phyloP scores from a whole-genome alignment of 2,329 filamentous ascomycete species.

The Onygena corvina region DNA sequence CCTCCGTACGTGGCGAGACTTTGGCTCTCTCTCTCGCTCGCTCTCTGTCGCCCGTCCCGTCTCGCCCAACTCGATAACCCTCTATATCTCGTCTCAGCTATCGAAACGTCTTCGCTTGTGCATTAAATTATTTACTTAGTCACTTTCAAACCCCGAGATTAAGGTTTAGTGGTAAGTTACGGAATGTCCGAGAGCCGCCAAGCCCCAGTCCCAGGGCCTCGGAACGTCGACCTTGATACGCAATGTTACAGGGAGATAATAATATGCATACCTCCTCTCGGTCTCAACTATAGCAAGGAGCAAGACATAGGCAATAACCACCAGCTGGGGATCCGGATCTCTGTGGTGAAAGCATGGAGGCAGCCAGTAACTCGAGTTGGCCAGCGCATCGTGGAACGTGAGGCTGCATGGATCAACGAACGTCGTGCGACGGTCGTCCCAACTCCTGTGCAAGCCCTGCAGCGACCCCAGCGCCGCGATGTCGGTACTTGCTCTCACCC shows the following conservation, averaged over 20 bases:
- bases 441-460: not conserved
- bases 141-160: not conserved
- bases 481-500: not conserved
- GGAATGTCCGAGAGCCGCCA: not conserved
- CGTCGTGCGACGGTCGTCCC: not conserved
- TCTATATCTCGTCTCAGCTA: too few relatives aligned
- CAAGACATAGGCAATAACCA: too few relatives aligned
- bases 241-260: too few relatives aligned
- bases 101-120: not conserved
- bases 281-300: too few relatives aligned
- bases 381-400: conserved; percentile 4
- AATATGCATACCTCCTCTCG: not conserved
- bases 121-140: not conserved
- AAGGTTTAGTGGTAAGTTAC: conserved; percentile 7
- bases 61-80: too few relatives aligned
- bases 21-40: too few relatives aligned
- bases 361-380: not conserved
- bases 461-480: not conserved
- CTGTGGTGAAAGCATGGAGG: too few relatives aligned
- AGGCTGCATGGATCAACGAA: not conserved
- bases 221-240: too few relatives aligned
- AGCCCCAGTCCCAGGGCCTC: not conserved
- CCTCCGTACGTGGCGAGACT: too few relatives aligned
- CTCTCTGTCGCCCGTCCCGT: too few relatives aligned
- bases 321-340: too few relatives aligned